Percentiles rank a stretch among this genome's conserved stretches.
phyloP scores from a whole-genome alignment of 2,329 filamentous ascomycete species.

The Fusarium humuli region DNA sequence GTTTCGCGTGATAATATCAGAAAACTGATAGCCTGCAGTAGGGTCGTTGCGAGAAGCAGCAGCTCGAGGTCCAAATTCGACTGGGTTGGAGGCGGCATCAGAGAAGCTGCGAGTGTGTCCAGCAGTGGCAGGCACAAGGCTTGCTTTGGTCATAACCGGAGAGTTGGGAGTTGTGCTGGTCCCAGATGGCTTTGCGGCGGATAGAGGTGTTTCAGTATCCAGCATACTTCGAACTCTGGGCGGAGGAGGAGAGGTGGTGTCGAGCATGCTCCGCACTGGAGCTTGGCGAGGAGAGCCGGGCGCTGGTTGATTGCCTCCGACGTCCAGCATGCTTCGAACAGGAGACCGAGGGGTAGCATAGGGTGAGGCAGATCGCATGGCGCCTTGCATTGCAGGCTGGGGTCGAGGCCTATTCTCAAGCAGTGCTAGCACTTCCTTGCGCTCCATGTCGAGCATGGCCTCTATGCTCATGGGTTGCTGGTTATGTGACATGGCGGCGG shows the following conservation, averaged over 20 bases:
- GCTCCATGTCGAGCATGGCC: conserved; percentile 81
- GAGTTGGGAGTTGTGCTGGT: conserved; percentile 52
- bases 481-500: conserved; percentile 50
- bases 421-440: conserved; percentile 76
- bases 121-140: conserved; percentile 37
- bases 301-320: conserved; percentile 35
- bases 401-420: conserved; percentile 64
- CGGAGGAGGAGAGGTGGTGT: conserved; percentile 53
- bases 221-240: conserved; percentile 65
- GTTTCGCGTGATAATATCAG: conserved; percentile 66
- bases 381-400: conserved; percentile 46
- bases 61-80: conserved; percentile 57
- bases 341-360: conserved; percentile 71
- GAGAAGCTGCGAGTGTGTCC: conserved; percentile 63
- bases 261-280: conserved; percentile 68
- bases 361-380: conserved; percentile 64
- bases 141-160: conserved; percentile 42
- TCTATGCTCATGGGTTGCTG: conserved; percentile 76
- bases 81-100: conserved; percentile 62
- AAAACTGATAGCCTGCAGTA: conserved; percentile 70
- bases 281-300: conserved; percentile 59
- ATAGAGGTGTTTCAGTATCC: conserved; percentile 57
- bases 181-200: conserved; percentile 41
- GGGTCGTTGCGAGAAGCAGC: conserved; percentile 53
- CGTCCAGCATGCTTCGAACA: conserved; percentile 64